phyloP scores from a whole-genome alignment of 1,284 basidiomycete genomes.

The Ustilago crameri region DNA sequence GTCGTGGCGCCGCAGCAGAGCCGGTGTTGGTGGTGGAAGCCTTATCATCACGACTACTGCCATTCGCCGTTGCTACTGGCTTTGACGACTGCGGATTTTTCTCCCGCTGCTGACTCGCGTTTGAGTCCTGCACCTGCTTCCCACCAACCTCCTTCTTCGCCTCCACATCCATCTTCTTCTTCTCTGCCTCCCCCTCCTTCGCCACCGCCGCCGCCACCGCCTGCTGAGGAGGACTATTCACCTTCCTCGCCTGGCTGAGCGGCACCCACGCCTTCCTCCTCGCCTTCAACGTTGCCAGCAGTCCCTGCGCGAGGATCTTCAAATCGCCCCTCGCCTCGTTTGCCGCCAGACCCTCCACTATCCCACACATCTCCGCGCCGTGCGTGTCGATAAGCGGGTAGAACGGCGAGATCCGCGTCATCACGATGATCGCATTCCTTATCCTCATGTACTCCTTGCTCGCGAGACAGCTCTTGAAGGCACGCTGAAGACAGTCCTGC shows the following conservation, averaged over 20 bases:
- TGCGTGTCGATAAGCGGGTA: conserved; percentile 59
- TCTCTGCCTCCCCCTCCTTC: not conserved
- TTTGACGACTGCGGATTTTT: no score
- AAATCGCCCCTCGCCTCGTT: conserved; percentile 63
- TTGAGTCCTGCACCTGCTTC: no score
- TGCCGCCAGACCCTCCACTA: conserved; percentile 45
- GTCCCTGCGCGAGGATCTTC: conserved; percentile 63
- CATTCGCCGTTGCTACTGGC: no score
- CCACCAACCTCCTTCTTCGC: no score
- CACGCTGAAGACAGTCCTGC: conserved; percentile 76
- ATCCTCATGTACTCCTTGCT: conserved; percentile 65
- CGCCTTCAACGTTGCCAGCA: conserved; percentile 63
- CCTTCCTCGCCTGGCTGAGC: conserved; percentile 26
- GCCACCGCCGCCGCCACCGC: conserved; percentile 3
- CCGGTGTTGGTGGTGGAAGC: no score
- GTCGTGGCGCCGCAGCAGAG: no score
- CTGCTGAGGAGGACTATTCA: conserved; percentile 20
- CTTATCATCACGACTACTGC: no score
- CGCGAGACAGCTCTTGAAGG: conserved; percentile 56
- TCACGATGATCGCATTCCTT: conserved; percentile 65
- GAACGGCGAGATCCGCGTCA: conserved; percentile 58
- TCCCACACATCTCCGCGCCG: conserved; percentile 49
- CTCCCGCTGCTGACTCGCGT: conserved; percentile 6
- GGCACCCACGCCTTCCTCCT: conserved; percentile 56
- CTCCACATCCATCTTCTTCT: conserved; percentile 11